Base-by-base conservation (phyloP, 2,329 filamentous ascomycete genomes). In the Lachnellula subtilissima region DNA sequence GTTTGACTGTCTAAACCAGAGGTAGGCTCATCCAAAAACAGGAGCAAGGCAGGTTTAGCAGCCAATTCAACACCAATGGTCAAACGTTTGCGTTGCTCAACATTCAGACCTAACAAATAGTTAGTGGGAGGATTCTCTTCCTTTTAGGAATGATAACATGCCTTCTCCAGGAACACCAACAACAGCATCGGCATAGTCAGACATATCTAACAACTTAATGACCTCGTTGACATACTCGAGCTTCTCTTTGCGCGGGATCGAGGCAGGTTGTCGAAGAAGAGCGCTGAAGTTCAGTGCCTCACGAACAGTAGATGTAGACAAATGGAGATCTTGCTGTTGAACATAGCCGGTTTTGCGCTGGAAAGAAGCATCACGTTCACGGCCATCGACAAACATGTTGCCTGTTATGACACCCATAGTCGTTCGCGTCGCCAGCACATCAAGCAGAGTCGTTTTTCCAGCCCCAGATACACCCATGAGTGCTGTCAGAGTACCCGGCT, bases 51-150 rank as follows among this genome's bases (percentile, higher is more conserved):
- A 8, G 93, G 93, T 75, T 93, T 96, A 5, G 93, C 93, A 45
- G 91, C 92, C 23, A 97, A 81, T 71, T 97, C 93, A 17, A 97
- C 92, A 73, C 91, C 93, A 61, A 97, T 96, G 0, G 93, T 97
- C 5, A 97, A 80, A 65, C 91, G 87, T 72, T 87, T 87, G 47
- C 83, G 77, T 70, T 87, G 84, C 64, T 87, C 84, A 8, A 86
- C 83, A 67, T 90, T 90, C 42, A 90, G 79, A 48, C 42, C 39
- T 42, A 42, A 19, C 11, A 8, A 17, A n/a, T 3, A 2, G 15
- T n/a, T 4, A n/a, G 17, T n/a, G 17, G 5, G 39, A 19, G 15
- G 17, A 3, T 3, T 42, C 4, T 42, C 8, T 42, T 3, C 15
- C 6, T 92, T 75, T 93, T 96, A 9, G 92, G 84, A 47, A 82